Evolutionary conservation across 179 eudicot genomes (phyloP), one percentile per base, ranked within the genome.

Genomic region (Vitellaria paradoxa): DNA sequence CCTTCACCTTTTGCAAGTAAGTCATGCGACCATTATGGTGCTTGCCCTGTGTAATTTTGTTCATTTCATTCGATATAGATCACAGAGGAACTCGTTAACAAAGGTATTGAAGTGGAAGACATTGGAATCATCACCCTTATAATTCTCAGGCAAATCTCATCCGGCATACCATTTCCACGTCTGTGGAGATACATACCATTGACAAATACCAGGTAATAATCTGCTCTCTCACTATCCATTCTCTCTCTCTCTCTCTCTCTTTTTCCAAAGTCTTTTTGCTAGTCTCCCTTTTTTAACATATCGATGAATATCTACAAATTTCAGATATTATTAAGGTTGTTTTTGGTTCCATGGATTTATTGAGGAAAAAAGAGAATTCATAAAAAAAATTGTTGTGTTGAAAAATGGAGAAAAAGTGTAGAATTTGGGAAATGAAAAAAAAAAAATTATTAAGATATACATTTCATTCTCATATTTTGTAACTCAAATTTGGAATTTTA

Each of bases 181-280:
- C 88, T 72, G 94, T 96, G 75, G 99, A 96, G 89, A 92, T 91
- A 79, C 94, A 96, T 85, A 94, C 98, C 60, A 96, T 96, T 74
- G 99, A 96, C 76, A 94, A 94, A 83, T 96, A 96, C 81, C 99
- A 96, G 99, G 99, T 96, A 47, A 77, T 53, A 26, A 21, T 42
- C 45, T 42, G 45, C 45, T 5, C 5, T 37, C 42, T 42, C 45
- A 42, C 3, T 42, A 42, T 42, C 45, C 45, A 42, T 42, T 49
- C 62, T 24, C 20, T 37, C 20, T 8, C 21, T 59, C 11, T 21
- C 37, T 55, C 23, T 71, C 7, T 23, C 3, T 20, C 18, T 9
- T 20, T n/a, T 69, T 53, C 42, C 40, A 46, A 37, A 67, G 24
- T 30, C 26, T 78, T 46, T 61, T 55, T 26, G 42, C 63, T 57